Evolutionary conservation across 2,329 filamentous ascomycete species (phyloP), one percentile per base, ranked within the genome.

Genomic region (Hypocrella siamensis): DNA sequence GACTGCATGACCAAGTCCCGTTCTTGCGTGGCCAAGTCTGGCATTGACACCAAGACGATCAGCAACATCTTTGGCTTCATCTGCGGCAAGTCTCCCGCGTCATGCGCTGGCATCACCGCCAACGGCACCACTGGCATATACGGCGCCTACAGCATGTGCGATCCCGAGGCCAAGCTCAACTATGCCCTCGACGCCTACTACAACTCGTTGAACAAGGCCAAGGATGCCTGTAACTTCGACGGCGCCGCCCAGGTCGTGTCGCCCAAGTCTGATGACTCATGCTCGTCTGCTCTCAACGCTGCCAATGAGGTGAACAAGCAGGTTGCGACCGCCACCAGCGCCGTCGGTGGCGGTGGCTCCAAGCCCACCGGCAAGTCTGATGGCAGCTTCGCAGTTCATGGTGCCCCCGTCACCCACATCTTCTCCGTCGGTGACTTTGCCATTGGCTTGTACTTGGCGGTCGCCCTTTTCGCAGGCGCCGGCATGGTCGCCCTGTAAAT

Each of bases 81-180:
- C 54, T 90, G 82, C 57, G 77, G 73, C 34, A 47, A 57, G 28
- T 51, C 63, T 36, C 50, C 56, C 28, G 48, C 53, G 22, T 64
- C 68, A 42, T 90, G 83, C 58, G 57, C 54, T 17, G 81, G 76
- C 33, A 84, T 90, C 56, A 60, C 56, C 40, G 66, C 65, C 42
- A 79, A 86, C 55, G 67, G 67, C 31, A 70, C 67, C 37, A 67
- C 63, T 15, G 82, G 79, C 46, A 58, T 66, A 38, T 90, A 80
- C 53, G 82, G 82, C 43, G 71, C 79, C 32, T 84, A 81, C 64
- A 71, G 73, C 53, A 83, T 84, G 73, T 90, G 82, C 64, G 63
- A 65, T 43, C 47, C 69, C 45, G 64, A 66, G 43, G 64, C 81
- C 56, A 71, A 85, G 65, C 70, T 90, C 26, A 70, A 70, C 38